Evolutionary conservation across 805 yeast genomes (phyloP), one percentile per base, ranked within the genome.

Genomic region (Ogataea corticis): DNA sequence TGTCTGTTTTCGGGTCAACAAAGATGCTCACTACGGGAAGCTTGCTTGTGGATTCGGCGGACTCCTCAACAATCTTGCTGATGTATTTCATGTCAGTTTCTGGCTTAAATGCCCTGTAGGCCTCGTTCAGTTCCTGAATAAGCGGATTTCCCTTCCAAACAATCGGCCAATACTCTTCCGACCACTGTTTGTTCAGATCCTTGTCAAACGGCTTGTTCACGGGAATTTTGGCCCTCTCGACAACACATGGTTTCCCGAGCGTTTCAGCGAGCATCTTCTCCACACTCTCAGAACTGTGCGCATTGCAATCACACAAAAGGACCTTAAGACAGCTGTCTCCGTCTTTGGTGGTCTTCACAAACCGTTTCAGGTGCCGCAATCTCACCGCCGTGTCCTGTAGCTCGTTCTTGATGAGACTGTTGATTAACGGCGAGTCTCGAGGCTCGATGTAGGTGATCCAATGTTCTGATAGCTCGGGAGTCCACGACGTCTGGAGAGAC

Each of bases 121-220:
- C 45, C 45, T 78, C 80, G 23, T 83, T 80, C 32, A 88, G 64
- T 27, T 76, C 77, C 57, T 86, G 94, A 48, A 82, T 80, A 54
- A 82, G 73, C 0, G 96, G 95, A 58, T 91, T 89, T 0, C 98
- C 98, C 54, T 90, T 83, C 98, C 98, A 94, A 32, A 88, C 74
- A 43, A 88, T 67, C 0, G 98, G 98, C 99, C 98, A 92, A 52
- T 75, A 77, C 14, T 68, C 53, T 3, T 63, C 45, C 2, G 90
- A 76, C 97, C 97, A 91, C 33, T 70, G 68, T 1, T 65, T 47
- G 17, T 85, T 76, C 13, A 80, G 63, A n/a, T 83, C 89, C 53
- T 83, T 86, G 3, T 88, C 80, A 4, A 76, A 71, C 0, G 97
- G 96, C n/a, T 77, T 75, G 45, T 71, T 72, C 19, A 57, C 57